These are phyloP conservation scores for Podospora pseudoanserina DNA, from an alignment of 495 filamentous ascomycete species.

Conservation along the genomic window DNA sequence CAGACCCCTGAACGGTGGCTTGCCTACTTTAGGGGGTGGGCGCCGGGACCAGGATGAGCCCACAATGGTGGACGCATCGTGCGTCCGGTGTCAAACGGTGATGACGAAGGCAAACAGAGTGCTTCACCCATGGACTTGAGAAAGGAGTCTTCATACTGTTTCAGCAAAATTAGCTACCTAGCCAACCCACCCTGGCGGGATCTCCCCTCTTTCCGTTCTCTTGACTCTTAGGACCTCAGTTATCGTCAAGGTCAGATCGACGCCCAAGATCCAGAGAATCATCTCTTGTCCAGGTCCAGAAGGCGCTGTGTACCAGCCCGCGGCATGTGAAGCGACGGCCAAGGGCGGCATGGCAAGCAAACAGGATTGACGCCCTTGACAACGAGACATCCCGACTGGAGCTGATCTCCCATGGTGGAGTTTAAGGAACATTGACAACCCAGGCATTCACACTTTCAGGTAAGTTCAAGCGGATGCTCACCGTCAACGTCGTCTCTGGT, in stretches of 20 bases:
- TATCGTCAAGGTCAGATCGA: background rate
- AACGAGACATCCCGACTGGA: conserved; percentile 12
- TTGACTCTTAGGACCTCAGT: background rate
- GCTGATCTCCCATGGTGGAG: conserved; percentile 12
- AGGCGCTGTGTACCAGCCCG: background rate
- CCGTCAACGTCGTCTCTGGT: conserved; percentile 5
- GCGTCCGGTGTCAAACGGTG: conserved; percentile 4
- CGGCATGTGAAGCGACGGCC: background rate
- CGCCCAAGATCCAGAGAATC: background rate
- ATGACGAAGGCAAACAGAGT: conserved; percentile 3
- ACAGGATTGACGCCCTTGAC: conserved; percentile 9
- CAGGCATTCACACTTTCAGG: conserved; percentile 6
- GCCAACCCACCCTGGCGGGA: conserved; percentile 9
- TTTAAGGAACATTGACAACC: background rate
- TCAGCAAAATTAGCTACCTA: conserved; percentile 22
- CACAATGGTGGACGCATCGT: background rate
- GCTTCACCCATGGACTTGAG: background rate
- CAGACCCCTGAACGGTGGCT: background rate
- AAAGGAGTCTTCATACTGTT: conserved; percentile 13
- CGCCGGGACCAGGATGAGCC: conserved; percentile 6
- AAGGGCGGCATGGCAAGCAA: conserved; percentile 5
- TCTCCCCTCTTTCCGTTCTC: background rate
- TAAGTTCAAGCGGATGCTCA: conserved; percentile 7
- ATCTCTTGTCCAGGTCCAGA: background rate
- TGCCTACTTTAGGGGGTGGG: conserved; percentile 3